These are phyloP conservation scores for Fusarium cicatricum DNA, from an alignment of 2,329 filamentous ascomycete species.

Conservation along the genomic window DNA sequence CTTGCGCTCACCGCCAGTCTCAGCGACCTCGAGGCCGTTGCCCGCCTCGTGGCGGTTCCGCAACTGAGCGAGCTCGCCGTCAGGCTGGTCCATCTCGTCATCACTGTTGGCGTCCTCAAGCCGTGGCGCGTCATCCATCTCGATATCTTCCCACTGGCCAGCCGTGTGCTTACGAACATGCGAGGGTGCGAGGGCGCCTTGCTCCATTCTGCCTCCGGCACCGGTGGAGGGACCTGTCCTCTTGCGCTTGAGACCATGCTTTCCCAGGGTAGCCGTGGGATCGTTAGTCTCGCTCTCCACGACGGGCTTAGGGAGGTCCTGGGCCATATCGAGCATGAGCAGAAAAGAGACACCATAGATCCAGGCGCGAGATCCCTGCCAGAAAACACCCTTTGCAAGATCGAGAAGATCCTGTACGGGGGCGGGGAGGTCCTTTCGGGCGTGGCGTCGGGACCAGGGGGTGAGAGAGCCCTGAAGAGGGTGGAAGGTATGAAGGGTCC, in stretches of 20 bases:
- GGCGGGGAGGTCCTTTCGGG: conserved; percentile 75
- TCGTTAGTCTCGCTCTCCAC: conserved; percentile 45
- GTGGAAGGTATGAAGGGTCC: conserved; percentile 79
- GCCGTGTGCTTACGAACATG: conserved; percentile 52
- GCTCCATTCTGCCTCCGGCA: conserved; percentile 62
- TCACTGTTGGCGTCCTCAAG: conserved; percentile 47
- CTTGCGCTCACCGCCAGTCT: conserved; percentile 42
- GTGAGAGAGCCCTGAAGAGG: conserved; percentile 79
- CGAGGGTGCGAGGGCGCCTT: conserved; percentile 55
- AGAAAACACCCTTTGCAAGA: conserved; percentile 82
- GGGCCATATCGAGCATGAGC: conserved; percentile 88
- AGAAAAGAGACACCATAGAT: conserved; percentile 87
- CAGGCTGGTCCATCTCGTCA: conserved; percentile 49
- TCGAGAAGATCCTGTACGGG: conserved; percentile 80
- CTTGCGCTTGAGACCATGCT: conserved; percentile 62
- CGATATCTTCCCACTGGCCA: conserved; percentile 51
- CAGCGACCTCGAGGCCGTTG: conserved; percentile 28
- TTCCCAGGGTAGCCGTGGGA: conserved; percentile 21
- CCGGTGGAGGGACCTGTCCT: conserved; percentile 57
- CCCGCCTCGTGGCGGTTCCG: conserved; percentile 41
- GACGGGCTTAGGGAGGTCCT: conserved; percentile 64
- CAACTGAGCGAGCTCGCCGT: conserved; percentile 48
- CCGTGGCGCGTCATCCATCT: conserved; percentile 50
- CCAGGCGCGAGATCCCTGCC: conserved; percentile 84
- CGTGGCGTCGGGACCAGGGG: conserved; percentile 87